Conservation (phyloP, 2,329 filamentous ascomycete species). For the Ophiocordyceps camponoti-rufipedis region DNA sequence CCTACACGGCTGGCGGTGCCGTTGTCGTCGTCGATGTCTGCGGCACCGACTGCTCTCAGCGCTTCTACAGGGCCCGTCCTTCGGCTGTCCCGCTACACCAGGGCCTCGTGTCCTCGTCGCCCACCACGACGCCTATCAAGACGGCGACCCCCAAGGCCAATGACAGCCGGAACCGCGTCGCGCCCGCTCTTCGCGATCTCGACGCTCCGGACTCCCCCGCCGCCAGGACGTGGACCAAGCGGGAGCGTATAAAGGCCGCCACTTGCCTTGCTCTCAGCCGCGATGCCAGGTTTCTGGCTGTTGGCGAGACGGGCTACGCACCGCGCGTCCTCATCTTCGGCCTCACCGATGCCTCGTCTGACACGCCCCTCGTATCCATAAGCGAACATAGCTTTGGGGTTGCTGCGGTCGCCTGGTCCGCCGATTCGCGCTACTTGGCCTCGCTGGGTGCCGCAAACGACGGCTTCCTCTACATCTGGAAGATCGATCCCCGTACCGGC, state of each 20-base stretch:
- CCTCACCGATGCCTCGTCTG: slow-evolving; percentile 60
- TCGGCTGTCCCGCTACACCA: slow-evolving; percentile 48
- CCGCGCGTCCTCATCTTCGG: slow-evolving; percentile 84
- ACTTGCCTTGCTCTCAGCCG: slow-evolving; percentile 79
- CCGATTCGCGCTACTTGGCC: slow-evolving; percentile 70
- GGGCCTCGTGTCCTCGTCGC: slow-evolving; percentile 28
- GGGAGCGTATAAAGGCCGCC: slow-evolving; percentile 85
- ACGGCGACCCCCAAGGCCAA: slow-evolving; percentile 37
- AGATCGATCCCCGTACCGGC: slow-evolving; percentile 65
- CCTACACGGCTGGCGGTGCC: slow-evolving; percentile 81
- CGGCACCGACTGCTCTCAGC: slow-evolving; percentile 49
- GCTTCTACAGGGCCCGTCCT: slow-evolving; percentile 80
- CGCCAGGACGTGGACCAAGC: slow-evolving; percentile 67
- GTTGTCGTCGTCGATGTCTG: slow-evolving; percentile 78
- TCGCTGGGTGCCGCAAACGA: slow-evolving; percentile 82
- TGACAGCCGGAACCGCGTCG: slow-evolving; percentile 40
- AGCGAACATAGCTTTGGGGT: slow-evolving; percentile 86
- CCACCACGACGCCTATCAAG: slow-evolving; percentile 17
- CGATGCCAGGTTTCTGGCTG: slow-evolving; percentile 72
- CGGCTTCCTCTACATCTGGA: slow-evolving; percentile 86
- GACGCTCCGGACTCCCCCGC: slow-evolving; percentile 45
- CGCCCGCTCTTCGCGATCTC: slow-evolving; percentile 28
- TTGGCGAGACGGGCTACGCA: slow-evolving; percentile 89
- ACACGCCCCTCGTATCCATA: slow-evolving; percentile 67
- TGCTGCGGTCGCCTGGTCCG: slow-evolving; percentile 73